A percentile compares a stretch with the other conserved stretches of the same genome.
These are phyloP conservation scores for Malus sylvestris DNA, from an alignment of 306 rosid genomes.

Conservation along the genomic window DNA sequence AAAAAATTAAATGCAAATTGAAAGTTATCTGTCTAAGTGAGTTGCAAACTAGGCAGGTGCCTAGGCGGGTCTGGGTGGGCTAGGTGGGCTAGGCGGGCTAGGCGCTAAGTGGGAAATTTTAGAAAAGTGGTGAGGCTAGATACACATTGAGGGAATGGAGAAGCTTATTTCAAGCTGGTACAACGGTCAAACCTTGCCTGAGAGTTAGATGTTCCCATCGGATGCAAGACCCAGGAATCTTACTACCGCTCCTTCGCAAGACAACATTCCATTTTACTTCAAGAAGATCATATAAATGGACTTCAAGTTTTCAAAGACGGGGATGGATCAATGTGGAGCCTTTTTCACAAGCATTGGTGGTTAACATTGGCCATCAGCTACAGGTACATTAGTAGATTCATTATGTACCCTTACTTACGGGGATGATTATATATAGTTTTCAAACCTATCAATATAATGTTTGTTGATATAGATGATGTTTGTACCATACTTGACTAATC, in stretches of 20 bases:
- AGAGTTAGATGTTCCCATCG: conserved; percentile 6
- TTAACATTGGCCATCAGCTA: conserved; percentile 39
- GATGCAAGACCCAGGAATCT: conserved; percentile 5
- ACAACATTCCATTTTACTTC: conserved; percentile 17
- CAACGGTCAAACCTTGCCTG: neutral
- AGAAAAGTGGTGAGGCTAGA: neutral
- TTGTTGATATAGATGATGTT: neutral
- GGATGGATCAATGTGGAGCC: conserved; percentile 48
- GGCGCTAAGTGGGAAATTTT: too few relatives aligned
- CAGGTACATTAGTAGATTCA: conserved; percentile 8
- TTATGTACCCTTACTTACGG: neutral
- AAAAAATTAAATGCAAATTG: too few relatives aligned
- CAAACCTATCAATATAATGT: neutral
- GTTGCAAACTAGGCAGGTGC: too few relatives aligned
- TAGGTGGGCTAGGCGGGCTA: too few relatives aligned
- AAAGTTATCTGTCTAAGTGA: too few relatives aligned
- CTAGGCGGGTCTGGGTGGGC: too few relatives aligned
- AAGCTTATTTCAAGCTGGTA: conserved; percentile 4
- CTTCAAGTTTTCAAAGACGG: conserved; percentile 40
- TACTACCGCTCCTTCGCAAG: neutral
- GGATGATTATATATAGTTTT: neutral
- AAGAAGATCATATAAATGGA: conserved; percentile 15
- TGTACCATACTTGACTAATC: too few relatives aligned
- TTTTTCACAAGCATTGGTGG: conserved; percentile 39
- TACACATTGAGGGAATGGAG: neutral